phyloP scores from a whole-genome alignment of 441 rosid species.

The Dalechampia spathulata region DNA sequence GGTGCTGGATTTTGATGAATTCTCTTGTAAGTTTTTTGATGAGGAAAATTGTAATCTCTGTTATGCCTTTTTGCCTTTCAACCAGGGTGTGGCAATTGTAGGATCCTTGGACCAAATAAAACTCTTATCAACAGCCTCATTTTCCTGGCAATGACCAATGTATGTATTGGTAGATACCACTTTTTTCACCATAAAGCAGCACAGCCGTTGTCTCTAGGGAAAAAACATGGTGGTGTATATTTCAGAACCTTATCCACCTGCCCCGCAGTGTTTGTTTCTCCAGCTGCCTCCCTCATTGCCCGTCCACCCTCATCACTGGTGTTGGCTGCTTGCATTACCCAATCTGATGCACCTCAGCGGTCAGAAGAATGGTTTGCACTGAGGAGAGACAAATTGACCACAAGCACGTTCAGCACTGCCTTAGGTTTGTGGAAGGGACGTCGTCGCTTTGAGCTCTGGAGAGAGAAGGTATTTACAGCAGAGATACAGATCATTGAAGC shows the following conservation, averaged over 20 bases:
- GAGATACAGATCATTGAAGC: conserved; percentile 32
- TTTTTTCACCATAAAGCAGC: conserved; percentile 23
- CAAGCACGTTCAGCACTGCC: conserved; percentile 93
- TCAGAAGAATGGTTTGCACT: conserved; percentile 96
- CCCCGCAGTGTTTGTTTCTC: conserved; percentile 26
- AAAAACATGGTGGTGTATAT: conserved; percentile 19
- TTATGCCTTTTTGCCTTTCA: neutral
- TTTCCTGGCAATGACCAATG: conserved; percentile 35
- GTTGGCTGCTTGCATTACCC: conserved; percentile 34
- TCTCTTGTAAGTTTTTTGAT: too few species aligned
- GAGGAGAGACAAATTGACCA: conserved; percentile 72
- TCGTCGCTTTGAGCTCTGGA: conserved; percentile 85
- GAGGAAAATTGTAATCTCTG: neutral
- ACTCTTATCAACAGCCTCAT: conserved; percentile 6
- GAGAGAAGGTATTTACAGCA: conserved; percentile 62
- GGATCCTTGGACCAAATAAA: conserved; percentile 19
- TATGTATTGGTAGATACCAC: conserved; percentile 28
- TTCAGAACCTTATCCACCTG: conserved; percentile 27
- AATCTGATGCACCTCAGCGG: conserved; percentile 62
- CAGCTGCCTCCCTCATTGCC: conserved; percentile 17
- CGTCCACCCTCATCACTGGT: conserved; percentile 38
- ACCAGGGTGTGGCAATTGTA: conserved; percentile 20
- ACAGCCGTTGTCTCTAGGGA: conserved; percentile 18
- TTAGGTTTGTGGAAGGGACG: conserved; percentile 88
- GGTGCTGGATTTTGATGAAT: too few species aligned